Evolutionary conservation across 495 filamentous ascomycete species (phyloP), one percentile per base, ranked within the genome.

Genomic region (Penicillium pulvis): DNA sequence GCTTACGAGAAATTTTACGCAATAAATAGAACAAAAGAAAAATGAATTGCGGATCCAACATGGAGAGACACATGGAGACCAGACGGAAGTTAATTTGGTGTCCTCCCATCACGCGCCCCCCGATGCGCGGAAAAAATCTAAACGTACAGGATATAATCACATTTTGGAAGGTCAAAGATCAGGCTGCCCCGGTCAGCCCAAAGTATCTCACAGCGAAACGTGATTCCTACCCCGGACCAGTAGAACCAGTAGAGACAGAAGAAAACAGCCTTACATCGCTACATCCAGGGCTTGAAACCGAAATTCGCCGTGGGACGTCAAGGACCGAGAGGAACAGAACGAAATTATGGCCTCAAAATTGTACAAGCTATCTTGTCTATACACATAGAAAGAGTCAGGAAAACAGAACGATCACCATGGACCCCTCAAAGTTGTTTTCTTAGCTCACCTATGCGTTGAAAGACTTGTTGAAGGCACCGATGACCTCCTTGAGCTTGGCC

Each of bases 401-500:
- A 74, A 73, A 74, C 70, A 72, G 63, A 62, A 67, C 60, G 60
- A 70, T 60, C 63, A 52, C 65, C 58, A 62, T 41, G 58, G 62
- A 69, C 71, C 70, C 71, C 62, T 70, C 73, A 65, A 59, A 64
- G 59, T 58, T 70, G 66, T 63, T 71, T 71, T 71, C 68, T 68
- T 53, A 56, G 75, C 71, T 75, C 75, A 80, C 74, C 76, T 80
- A 80, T 74, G 77, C 73, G 73, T 71, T 79, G 84, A 96, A 97
- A 84, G 86, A 90, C 89, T 96, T 97, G 82, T 90, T 95, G 87
- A 98, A 98, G 75, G 56, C 81, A 59, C 57, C 53, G 67, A 91
- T 86, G 67, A 88, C 81, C 57, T 96, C 88, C 84, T 86, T 91
- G 73, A 98, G 81, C 79, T 87, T 87, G 63, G 77, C 83, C 86